Percentiles rank a stretch among this genome's conserved stretches.
These are phyloP conservation scores for Lactarius sanguifluus DNA, from an alignment of 768 basidiomycete genomes.

Conservation along the genomic window DNA sequence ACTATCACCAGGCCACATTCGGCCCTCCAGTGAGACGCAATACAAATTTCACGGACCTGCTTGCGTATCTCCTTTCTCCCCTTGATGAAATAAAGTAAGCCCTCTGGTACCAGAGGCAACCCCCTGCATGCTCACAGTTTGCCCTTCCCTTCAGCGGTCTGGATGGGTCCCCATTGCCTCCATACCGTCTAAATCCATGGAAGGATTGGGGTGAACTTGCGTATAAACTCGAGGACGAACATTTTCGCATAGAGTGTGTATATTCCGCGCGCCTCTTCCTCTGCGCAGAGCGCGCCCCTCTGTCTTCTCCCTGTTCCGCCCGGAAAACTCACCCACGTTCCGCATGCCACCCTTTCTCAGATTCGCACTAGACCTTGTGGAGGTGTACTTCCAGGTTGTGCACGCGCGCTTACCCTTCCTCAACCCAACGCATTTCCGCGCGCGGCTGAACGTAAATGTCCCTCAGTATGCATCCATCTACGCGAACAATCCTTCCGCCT, in stretches of 20 bases:
- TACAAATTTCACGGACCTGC: conserved; percentile 63
- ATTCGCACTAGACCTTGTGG: conserved; percentile 89
- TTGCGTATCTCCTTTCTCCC: conserved; percentile 73
- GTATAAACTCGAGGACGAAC: conserved; percentile 65
- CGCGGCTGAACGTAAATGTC: conserved; percentile 46
- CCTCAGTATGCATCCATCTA: conserved; percentile 33
- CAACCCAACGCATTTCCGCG: conserved; percentile 79
- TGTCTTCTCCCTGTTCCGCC: conserved; percentile 18
- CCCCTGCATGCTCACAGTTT: not conserved
- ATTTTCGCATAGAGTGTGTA: conserved; percentile 82
- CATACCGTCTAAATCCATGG: conserved; percentile 42
- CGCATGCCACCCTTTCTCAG: conserved; percentile 43
- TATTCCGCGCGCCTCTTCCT: conserved; percentile 6
- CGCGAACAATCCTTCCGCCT: conserved; percentile 5
- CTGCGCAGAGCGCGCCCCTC: not conserved
- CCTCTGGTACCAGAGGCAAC: conserved; percentile 1
- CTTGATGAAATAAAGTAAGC: conserved; percentile 52
- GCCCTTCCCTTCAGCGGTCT: conserved; percentile 13
- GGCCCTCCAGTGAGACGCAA: conserved; percentile 47
- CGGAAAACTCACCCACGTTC: conserved; percentile 21
- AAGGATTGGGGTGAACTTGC: conserved; percentile 77
- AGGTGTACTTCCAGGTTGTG: conserved; percentile 92
- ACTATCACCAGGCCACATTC: conserved; percentile 37
- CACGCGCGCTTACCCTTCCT: conserved; percentile 87
- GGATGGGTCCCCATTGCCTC: conserved; percentile 14